A percentile compares a stretch with the other conserved stretches of the same genome.
These are phyloP conservation scores for Jaltomata sinuosa DNA, from an alignment of 257 asterid genomes.

Conservation along the genomic window DNA sequence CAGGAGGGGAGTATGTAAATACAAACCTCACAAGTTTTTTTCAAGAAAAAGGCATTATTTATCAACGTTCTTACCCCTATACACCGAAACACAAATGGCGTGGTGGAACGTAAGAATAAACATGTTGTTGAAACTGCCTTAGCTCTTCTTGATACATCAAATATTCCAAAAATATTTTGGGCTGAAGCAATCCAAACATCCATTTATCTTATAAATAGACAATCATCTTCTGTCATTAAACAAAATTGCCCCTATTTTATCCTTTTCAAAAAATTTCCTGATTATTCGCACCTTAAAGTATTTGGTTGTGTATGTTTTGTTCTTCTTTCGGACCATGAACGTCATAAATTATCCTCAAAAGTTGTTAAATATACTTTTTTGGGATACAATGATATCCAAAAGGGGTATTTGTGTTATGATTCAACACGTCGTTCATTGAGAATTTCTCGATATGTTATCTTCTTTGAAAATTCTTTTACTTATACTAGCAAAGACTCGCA, in stretches of 20 bases:
- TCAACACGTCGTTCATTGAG: background rate
- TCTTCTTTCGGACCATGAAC: background rate
- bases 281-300: no score
- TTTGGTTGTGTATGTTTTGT: background rate
- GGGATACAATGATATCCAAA: background rate
- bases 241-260: no score
- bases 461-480: background rate
- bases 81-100: constrained; percentile 2
- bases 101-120: background rate
- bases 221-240: no score
- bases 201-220: no score
- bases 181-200: no score
- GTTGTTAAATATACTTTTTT: background rate
- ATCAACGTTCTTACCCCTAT: background rate
- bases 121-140: no score
- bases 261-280: no score
- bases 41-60: background rate
- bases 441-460: background rate
- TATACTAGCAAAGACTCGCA: background rate
- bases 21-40: background rate
- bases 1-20: background rate
- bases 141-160: no score
- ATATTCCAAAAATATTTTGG: no score
- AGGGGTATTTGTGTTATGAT: background rate
- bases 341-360: background rate